Base-by-base conservation (phyloP, 2,329 filamentous ascomycete species). In the Clarireedia homoeocarpa region DNA sequence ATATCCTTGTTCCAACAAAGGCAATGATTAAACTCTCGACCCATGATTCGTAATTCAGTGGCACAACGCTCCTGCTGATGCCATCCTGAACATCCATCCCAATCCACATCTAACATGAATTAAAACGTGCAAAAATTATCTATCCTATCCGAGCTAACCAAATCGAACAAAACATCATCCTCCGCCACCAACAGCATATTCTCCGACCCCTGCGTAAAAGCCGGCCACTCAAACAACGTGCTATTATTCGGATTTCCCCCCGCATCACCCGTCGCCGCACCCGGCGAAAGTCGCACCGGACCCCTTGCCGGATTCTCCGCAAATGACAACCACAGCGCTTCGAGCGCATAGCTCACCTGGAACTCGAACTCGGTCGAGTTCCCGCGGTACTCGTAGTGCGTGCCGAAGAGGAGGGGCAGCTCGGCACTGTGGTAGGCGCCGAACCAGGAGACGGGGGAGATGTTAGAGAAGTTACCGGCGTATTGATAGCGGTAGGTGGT, bases 391-490 rank as follows among this genome's bases (percentile, higher is more conserved):
- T 36, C 12, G 9, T 15, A 38, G 24, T 54, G 38, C 0, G 50
- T 61, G 4, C 58, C 56, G 9, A 61, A 62, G 12, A 59, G 34
- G 45, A 61, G 54, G 40, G 51, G 51, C 6, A 61, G 45, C 20
- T 61, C 59, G 12, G 53, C 50, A 24, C 51, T 55, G 17, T 60
- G 58, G 26, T 58, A 60, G 2, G 56, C 58, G 5, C 58, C 53
- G 12, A 58, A 39, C 58, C 58, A 60, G 5, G 44, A 39, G 7
- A 51, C 45, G 1, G 70, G 59, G 2, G 57, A 60, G 40, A 67
- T 60, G 50, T 70, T 70, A 15, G 66, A 62, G 51, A 69, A 70
- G 47, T 64, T 61, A 5, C 67, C 69, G 12, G 65, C 60, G 48
- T 64, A 71, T n/a, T 65, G 62, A 48, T 70, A 71, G 20, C 69